Evolutionary conservation across 148 eudicot species (phyloP).

Genomic region (Gaultheria prostrata): DNA sequence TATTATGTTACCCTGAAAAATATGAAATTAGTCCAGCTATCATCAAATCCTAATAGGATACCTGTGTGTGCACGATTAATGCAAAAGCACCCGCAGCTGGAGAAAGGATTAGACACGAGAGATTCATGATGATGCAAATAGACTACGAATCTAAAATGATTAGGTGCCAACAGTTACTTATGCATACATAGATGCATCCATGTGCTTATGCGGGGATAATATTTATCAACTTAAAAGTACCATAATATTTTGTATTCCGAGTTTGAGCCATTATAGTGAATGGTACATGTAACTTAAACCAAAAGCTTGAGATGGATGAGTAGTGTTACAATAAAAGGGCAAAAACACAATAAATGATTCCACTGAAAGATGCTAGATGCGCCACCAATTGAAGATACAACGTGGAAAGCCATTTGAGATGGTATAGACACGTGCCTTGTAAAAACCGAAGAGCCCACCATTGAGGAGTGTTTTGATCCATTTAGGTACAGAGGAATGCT

Average conservation of each 20-base stretch:
- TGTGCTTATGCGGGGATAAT: neutral
- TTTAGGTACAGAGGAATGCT: neutral
- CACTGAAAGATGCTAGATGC: neutral
- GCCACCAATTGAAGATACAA: neutral
- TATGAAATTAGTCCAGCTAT: constrained; percentile 13
- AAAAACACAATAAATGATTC: neutral
- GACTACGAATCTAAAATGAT: neutral
- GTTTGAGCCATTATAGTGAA: neutral
- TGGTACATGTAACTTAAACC: too few relatives aligned
- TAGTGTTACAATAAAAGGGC: neutral
- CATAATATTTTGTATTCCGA: neutral
- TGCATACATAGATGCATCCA: neutral
- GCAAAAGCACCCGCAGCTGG: neutral
- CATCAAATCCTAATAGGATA: neutral
- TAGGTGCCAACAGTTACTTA: neutral
- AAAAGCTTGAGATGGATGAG: neutral
- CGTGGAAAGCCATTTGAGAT: neutral
- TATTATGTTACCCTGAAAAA: constrained; percentile 40
- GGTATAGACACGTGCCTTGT: neutral
- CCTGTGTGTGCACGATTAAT: neutral
- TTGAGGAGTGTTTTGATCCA: neutral
- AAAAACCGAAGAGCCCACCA: neutral
- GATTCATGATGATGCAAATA: neutral
- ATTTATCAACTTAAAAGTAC: neutral
- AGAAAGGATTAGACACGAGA: neutral